Evolutionary conservation across 129 eudicot species (phyloP).

Genomic region (Artemisia argyi): DNA sequence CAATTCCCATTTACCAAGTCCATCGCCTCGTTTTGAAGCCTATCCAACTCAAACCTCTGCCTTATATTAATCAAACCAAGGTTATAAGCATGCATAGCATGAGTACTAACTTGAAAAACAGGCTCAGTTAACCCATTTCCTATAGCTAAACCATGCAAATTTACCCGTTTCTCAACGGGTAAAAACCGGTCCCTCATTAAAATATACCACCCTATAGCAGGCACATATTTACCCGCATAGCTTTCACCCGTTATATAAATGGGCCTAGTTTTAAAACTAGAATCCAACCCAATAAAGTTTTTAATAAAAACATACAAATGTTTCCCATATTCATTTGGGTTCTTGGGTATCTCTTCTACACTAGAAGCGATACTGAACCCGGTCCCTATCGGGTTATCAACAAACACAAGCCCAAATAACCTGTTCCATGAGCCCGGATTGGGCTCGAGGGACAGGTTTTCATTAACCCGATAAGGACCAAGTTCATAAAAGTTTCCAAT

Average conservation of each 20-base stretch:
- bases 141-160: slow-evolving; percentile 76
- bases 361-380: slow-evolving; percentile 82
- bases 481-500: slow-evolving; percentile 73
- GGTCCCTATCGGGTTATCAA: slow-evolving; percentile 83
- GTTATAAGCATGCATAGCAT: slow-evolving; percentile 64
- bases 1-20: slow-evolving; percentile 43
- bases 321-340: slow-evolving; percentile 55
- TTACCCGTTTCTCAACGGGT: slow-evolving; percentile 39
- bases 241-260: slow-evolving; percentile 90
- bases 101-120: slow-evolving; percentile 65
- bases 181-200: slow-evolving; percentile 48
- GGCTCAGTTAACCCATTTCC: slow-evolving; percentile 91
- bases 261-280: slow-evolving; percentile 52
- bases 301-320: slow-evolving; percentile 61
- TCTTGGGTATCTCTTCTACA: slow-evolving; percentile 63
- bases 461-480: slow-evolving; percentile 71
- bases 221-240: slow-evolving; percentile 89
- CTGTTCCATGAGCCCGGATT: slow-evolving; percentile 88
- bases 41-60: slow-evolving; percentile 61
- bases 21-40: slow-evolving; percentile 48
- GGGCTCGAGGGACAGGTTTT: slow-evolving; percentile 41
- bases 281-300: slow-evolving; percentile 51
- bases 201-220: slow-evolving; percentile 71
- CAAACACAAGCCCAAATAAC: slow-evolving; percentile 66
- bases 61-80: slow-evolving; percentile 70